These are phyloP conservation scores for Filobasidium floriforme DNA, from an alignment of 768 basidiomycete species.

Conservation along the genomic window DNA sequence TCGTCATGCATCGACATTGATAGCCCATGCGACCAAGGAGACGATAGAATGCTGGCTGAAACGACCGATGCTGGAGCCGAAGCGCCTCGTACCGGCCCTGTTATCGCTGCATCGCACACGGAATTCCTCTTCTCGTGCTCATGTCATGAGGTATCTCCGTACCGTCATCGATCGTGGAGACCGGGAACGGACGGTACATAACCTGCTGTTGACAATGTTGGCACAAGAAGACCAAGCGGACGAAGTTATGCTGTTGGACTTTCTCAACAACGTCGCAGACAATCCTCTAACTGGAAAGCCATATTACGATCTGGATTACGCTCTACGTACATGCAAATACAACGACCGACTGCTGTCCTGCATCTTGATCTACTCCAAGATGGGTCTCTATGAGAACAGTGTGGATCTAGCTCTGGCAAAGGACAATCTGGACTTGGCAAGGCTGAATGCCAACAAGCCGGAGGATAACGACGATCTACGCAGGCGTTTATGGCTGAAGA, in stretches of 20 bases:
- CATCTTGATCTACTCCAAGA: conserved; percentile 92
- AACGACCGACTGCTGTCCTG: conserved; percentile 75
- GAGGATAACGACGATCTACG: conserved; percentile 77
- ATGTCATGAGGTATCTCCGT: conserved; percentile 75
- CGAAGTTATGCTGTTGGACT: conserved; percentile 54
- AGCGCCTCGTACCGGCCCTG: conserved; percentile 80
- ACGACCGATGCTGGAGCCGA: conserved; percentile 67
- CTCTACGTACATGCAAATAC: conserved; percentile 80
- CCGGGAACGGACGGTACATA: conserved; percentile 70
- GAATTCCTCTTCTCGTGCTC: conserved; percentile 51
- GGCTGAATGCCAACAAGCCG: conserved; percentile 88
- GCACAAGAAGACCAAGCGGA: conserved; percentile 50
- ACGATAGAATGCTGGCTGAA: conserved; percentile 89
- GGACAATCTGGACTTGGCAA: conserved; percentile 90
- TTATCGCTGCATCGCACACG: conserved; percentile 66
- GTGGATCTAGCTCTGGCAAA: conserved; percentile 91
- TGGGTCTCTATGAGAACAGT: conserved; percentile 93
- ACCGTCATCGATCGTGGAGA: conserved; percentile 58
- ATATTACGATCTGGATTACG: conserved; percentile 96
- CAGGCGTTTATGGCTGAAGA: conserved; percentile 96
- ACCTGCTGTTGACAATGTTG: conserved; percentile 82
- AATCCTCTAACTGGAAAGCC: conserved; percentile 77
- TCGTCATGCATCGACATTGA: conserved; percentile 78
- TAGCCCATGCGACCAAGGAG: conserved; percentile 76
- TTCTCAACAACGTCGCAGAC: conserved; percentile 70